Percentiles rank a stretch among this genome's conserved stretches.
Evolutionary conservation across 257 asterid species (phyloP).

Genomic region (Salvia miltiorrhiza): DNA sequence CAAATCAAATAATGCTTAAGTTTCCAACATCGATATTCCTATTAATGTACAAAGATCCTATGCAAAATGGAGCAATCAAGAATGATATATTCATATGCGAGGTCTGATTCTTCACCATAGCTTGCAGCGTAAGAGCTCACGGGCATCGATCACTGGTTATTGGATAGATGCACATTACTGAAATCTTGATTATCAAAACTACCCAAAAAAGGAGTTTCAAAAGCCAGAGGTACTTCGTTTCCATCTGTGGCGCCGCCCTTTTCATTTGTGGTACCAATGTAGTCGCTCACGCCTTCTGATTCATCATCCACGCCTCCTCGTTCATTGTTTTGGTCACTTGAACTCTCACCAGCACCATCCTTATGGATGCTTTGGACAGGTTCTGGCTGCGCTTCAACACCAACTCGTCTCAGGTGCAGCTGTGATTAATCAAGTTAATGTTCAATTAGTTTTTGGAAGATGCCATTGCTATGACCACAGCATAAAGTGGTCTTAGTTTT

Average conservation of each 20-base stretch:
- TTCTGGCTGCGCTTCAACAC: constrained; percentile 76
- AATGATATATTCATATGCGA: constrained; percentile 19
- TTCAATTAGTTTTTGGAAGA: background rate
- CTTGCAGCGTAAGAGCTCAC: constrained; percentile 19
- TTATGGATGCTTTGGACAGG: constrained; percentile 39
- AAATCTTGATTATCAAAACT: constrained; percentile 37
- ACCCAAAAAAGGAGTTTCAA: constrained; percentile 46
- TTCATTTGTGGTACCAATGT: constrained; percentile 30
- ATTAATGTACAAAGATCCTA: constrained; percentile 41
- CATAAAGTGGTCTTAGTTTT: background rate
- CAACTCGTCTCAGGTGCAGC: constrained; percentile 89
- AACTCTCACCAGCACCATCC: constrained; percentile 63
- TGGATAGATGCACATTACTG: constrained; percentile 25
- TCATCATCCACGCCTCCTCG: constrained; percentile 37
- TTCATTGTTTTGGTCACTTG: constrained; percentile 51
- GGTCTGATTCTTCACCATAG: constrained; percentile 15
- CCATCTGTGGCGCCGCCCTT: constrained; percentile 31
- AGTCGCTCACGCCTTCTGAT: constrained; percentile 37
- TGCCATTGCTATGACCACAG: background rate
- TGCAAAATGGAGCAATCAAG: constrained; percentile 21
- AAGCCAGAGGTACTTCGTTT: constrained; percentile 49
- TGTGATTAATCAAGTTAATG: constrained; percentile 21
- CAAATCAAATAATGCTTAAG: constrained; percentile 14
- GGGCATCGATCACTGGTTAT: constrained; percentile 10
- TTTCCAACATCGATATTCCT: constrained; percentile 26